phyloP scores from a whole-genome alignment of 139 green algal species.

The Tetraselmis striata region DNA sequence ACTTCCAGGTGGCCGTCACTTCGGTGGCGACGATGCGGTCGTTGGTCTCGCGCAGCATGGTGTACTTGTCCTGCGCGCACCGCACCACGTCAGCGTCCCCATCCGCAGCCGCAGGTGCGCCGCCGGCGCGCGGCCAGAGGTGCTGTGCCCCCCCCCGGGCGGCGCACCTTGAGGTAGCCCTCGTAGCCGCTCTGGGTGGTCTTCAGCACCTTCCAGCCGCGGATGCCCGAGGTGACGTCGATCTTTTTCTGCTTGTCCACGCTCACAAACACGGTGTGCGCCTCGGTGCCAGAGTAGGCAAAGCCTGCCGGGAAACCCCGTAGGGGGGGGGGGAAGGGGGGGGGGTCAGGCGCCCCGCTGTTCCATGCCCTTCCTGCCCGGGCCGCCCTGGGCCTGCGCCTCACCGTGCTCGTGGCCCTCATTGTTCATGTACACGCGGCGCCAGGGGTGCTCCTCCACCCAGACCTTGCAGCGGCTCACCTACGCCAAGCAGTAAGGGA shows the following conservation, averaged over 20 bases:
- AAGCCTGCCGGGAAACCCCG: no score
- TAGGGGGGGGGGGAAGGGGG: no score
- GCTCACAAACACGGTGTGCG: conserved; percentile 52
- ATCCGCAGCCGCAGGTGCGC: background rate
- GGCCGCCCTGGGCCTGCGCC: no score
- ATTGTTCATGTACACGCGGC: conserved; percentile 44
- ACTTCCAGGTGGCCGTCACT: conserved; percentile 81
- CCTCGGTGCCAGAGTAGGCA: conserved; percentile 43
- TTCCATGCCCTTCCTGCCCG: no score
- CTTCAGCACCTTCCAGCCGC: conserved; percentile 69
- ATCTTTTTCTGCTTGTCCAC: conserved; percentile 47
- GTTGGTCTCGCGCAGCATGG: conserved; percentile 66
- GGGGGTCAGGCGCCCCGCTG: no score
- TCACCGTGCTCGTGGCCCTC: conserved; percentile 74
- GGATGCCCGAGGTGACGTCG: conserved; percentile 52
- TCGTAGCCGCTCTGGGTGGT: conserved; percentile 92
- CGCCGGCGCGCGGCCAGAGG: background rate
- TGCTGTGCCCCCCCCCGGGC: background rate
- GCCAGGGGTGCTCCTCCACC: conserved; percentile 84
- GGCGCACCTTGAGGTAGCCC: conserved; percentile 21
- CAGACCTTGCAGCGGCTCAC: conserved; percentile 75
- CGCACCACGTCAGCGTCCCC: conserved; percentile 19
- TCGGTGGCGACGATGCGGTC: conserved; percentile 88
- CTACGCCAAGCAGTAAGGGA: conserved; percentile 17
- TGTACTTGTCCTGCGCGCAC: conserved; percentile 84